phyloP scores from a whole-genome alignment of 2,329 filamentous ascomycete genomes.

The Colletotrichum costaricense region DNA sequence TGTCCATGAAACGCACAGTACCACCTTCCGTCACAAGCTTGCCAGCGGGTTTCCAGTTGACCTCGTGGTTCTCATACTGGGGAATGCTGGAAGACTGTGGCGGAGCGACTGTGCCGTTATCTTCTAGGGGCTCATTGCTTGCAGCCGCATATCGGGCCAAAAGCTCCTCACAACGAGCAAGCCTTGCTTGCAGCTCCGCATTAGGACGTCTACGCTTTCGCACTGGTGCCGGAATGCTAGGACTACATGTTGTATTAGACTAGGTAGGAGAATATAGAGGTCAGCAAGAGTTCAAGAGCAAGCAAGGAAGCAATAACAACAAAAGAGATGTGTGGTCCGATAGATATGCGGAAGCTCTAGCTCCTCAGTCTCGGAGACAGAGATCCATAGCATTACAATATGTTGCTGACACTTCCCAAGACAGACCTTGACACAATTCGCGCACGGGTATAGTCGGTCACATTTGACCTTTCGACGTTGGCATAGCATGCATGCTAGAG shows the following conservation, averaged over 20 bases:
- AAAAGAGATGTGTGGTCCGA: too few species aligned
- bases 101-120: not conserved
- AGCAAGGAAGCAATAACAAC: too few species aligned
- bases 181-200: constrained; percentile 69
- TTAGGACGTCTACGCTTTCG: constrained; percentile 69
- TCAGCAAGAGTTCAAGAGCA: not conserved
- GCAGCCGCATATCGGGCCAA: constrained; percentile 64
- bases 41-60: constrained; percentile 56
- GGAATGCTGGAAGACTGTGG: constrained; percentile 11
- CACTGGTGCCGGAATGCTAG: constrained; percentile 68
- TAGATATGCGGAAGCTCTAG: too few species aligned
- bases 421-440: constrained; percentile 61
- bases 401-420: not conserved
- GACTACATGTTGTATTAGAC: constrained; percentile 58
- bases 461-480: constrained; percentile 73
- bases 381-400: too few species aligned
- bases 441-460: constrained; percentile 67
- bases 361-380: too few species aligned
- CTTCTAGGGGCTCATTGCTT: constrained; percentile 14
- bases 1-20: constrained; percentile 67
- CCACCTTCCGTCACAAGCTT: constrained; percentile 67
- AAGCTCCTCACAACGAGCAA: constrained; percentile 68
- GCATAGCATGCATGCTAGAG: constrained; percentile 62
- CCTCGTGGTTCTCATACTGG: constrained; percentile 30
- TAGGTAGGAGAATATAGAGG: not conserved